Evolutionary conservation across 2,329 filamentous ascomycete genomes (phyloP).

Genomic region (Corniculantispora saksenae): DNA sequence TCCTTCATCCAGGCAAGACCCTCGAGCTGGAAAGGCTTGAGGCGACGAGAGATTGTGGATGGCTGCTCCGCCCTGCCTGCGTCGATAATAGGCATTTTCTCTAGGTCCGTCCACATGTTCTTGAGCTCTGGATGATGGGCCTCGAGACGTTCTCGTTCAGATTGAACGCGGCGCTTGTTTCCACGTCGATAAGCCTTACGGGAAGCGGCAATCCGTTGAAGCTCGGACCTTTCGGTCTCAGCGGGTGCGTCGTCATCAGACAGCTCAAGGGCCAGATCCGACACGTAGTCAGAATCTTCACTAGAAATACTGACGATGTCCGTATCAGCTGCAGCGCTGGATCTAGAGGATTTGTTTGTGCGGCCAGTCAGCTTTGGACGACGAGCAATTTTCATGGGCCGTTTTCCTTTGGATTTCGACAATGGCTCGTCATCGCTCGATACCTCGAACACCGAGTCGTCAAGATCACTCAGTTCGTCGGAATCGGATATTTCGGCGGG

Average conservation of each 20-base stretch:
- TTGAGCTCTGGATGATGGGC: slow-evolving; percentile 73
- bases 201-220: slow-evolving; percentile 26
- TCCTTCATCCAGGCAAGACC: slow-evolving; percentile 91
- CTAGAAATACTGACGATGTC: not conserved
- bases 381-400: not conserved
- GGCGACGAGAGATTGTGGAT: slow-evolving; percentile 71
- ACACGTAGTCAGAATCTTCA: slow-evolving; percentile 1
- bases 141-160: slow-evolving; percentile 69
- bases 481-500: slow-evolving; percentile 21
- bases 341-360: not conserved
- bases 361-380: not conserved
- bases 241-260: slow-evolving; percentile 25
- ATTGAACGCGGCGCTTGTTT: slow-evolving; percentile 32
- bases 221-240: not conserved
- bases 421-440: slow-evolving; percentile 35
- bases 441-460: slow-evolving; percentile 20
- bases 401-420: slow-evolving; percentile 24
- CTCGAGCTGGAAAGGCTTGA: slow-evolving; percentile 93
- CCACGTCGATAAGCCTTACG: slow-evolving; percentile 39
- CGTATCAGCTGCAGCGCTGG: not conserved
- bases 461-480: slow-evolving; percentile 22
- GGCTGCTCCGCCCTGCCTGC: slow-evolving; percentile 54
- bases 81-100: slow-evolving; percentile 67
- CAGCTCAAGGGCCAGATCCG: slow-evolving; percentile 12
- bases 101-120: slow-evolving; percentile 82